Percentiles rank a stretch among this genome's conserved stretches.
Evolutionary conservation across 345 rosid genomes (phyloP).

Genomic region (Aurinia saxatilis): DNA sequence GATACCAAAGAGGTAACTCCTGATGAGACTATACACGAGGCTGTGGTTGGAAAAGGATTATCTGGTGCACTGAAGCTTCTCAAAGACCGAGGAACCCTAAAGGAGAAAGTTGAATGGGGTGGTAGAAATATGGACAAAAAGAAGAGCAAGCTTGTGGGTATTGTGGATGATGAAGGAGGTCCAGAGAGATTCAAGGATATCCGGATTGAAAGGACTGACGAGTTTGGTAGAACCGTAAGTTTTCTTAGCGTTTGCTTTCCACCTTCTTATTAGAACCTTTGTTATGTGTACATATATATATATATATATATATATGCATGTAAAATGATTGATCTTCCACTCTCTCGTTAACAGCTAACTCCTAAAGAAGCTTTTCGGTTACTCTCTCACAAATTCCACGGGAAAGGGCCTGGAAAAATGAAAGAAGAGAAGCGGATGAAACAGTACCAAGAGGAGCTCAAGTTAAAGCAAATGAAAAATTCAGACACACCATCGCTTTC

Average conservation of each 20-base stretch:
- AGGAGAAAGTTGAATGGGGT: conserved; percentile 90
- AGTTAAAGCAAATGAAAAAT: conserved; percentile 96
- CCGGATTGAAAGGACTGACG: conserved; percentile 86
- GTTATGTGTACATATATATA: neutral
- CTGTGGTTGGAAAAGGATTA: conserved; percentile 82
- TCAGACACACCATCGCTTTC: conserved; percentile 91
- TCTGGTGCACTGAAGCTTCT: conserved; percentile 80
- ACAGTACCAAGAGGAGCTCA: conserved; percentile 86
- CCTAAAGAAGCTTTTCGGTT: conserved; percentile 86
- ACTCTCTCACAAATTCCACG: conserved; percentile 91
- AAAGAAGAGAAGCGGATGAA: conserved; percentile 95
- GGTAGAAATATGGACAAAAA: conserved; percentile 99
- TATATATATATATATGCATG: neutral
- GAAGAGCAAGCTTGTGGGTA: conserved; percentile 93
- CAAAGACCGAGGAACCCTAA: conserved; percentile 86
- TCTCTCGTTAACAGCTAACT: conserved; percentile 51
- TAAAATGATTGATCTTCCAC: neutral
- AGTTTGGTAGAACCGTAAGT: conserved; percentile 95
- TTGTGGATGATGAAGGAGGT: conserved; percentile 40
- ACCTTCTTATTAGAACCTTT: neutral
- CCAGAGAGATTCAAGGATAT: conserved; percentile 58
- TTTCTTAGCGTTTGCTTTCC: conserved; percentile 11
- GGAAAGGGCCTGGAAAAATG: conserved; percentile 98
- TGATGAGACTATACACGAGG: conserved; percentile 82
- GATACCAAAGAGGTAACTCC: conserved; percentile 58